These are phyloP conservation scores for Penicillium desertorum DNA, from an alignment of 495 filamentous ascomycete species.

Conservation along the genomic window DNA sequence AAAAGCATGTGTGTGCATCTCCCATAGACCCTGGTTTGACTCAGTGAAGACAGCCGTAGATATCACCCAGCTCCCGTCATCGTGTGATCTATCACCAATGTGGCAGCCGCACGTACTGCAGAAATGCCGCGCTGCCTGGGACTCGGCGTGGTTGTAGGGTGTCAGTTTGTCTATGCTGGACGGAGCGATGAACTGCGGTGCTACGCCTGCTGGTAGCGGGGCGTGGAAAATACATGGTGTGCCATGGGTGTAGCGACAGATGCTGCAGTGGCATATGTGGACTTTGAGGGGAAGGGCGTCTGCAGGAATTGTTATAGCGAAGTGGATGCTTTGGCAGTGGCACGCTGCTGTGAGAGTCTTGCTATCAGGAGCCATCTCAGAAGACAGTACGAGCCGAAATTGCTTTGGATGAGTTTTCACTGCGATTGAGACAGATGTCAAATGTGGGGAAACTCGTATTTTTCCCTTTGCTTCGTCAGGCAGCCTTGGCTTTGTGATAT, in stretches of 20 bases:
- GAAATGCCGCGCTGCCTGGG: slow-evolving; percentile 33
- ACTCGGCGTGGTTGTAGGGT: slow-evolving; percentile 34
- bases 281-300: slow-evolving; percentile 29
- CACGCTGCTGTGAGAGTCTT: slow-evolving; percentile 46
- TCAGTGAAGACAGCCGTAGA: slow-evolving; percentile 37
- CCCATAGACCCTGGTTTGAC: slow-evolving; percentile 28
- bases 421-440: neutral
- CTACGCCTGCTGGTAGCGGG: slow-evolving; percentile 37
- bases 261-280: slow-evolving; percentile 63
- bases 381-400: neutral
- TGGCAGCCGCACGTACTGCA: slow-evolving; percentile 48
- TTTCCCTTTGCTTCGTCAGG: neutral
- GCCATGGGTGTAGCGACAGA: slow-evolving; percentile 61
- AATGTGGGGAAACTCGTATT: slow-evolving; percentile 6
- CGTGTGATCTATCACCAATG: slow-evolving; percentile 30
- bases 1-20: slow-evolving; percentile 40
- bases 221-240: slow-evolving; percentile 54
- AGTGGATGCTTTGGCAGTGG: slow-evolving; percentile 49
- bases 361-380: neutral
- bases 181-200: slow-evolving; percentile 34
- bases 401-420: neutral
- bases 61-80: slow-evolving; percentile 24
- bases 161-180: slow-evolving; percentile 28
- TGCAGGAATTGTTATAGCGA: slow-evolving; percentile 27
- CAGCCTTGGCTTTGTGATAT: neutral